Evolutionary conservation across 2,329 filamentous ascomycete genomes (phyloP).

Genomic region (Talaromyces verruculosus): DNA sequence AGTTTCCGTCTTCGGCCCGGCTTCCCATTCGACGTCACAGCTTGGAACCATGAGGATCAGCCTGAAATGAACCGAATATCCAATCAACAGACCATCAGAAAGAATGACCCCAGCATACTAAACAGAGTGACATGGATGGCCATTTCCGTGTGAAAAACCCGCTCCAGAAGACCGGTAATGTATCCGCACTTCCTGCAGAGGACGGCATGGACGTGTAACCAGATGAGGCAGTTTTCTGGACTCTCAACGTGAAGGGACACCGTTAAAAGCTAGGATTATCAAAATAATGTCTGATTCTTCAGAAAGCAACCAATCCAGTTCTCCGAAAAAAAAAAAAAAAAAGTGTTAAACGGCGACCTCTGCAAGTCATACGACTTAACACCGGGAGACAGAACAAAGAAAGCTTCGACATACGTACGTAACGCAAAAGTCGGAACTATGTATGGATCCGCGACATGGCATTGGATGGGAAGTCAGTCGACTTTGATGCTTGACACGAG

Average conservation of each 20-base stretch:
- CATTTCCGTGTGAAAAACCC: not conserved
- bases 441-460: conserved; percentile 1
- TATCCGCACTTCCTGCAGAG: conserved; percentile 6
- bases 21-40: not conserved
- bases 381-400: not conserved
- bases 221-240: not conserved
- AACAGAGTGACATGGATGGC: not conserved
- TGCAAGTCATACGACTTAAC: conserved; percentile 5
- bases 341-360: not conserved
- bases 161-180: conserved; percentile 1
- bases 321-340: not conserved
- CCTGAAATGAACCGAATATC: not conserved
- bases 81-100: not conserved
- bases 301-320: not conserved
- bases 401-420: not conserved
- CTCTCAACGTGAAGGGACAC: not conserved
- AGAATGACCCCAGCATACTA: not conserved
- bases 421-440: not conserved
- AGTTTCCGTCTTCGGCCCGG: not conserved
- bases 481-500: not conserved
- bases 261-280: not conserved
- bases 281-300: not conserved
- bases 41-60: not conserved
- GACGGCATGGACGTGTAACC: conserved; percentile 8
- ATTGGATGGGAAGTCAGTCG: not conserved